A percentile compares a stretch with the other conserved stretches of the same genome.
These are phyloP conservation scores for Linnemannia elongata DNA, from an alignment of 192 early-diverging fungal species.

Conservation along the genomic window DNA sequence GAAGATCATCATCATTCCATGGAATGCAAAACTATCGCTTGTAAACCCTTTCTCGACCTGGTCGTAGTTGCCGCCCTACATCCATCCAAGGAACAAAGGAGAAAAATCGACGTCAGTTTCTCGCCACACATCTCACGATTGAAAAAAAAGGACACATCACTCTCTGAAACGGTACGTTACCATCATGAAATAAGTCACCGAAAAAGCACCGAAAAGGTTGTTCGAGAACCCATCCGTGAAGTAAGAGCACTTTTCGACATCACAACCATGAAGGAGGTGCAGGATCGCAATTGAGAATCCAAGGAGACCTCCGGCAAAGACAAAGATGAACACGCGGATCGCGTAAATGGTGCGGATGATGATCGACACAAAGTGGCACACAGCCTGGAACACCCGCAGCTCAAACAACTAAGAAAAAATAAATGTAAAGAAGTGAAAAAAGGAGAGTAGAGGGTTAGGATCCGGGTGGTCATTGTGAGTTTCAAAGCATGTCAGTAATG, in stretches of 20 bases:
- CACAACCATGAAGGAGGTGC: slow-evolving; percentile 8
- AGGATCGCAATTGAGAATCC: slow-evolving; percentile 29
- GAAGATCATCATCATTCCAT: slow-evolving; percentile 26
- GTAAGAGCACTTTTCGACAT: not conserved
- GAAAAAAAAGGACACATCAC: no score
- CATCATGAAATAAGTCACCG: slow-evolving; percentile 24
- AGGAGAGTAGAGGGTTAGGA: no score
- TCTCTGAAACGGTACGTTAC: slow-evolving; percentile 12
- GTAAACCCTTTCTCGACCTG: not conserved
- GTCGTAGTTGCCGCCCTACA: slow-evolving; percentile 26
- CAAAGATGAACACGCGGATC: slow-evolving; percentile 34
- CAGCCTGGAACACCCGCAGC: slow-evolving; percentile 9
- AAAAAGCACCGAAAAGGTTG: slow-evolving; percentile 8
- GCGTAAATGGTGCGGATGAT: not conserved
- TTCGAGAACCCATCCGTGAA: not conserved
- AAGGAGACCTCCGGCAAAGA: slow-evolving; percentile 9
- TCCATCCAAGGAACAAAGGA: not conserved
- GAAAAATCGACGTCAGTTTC: no score
- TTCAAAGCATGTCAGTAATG: no score
- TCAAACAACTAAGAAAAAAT: slow-evolving; percentile 46
- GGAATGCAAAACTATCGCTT: slow-evolving; percentile 19
- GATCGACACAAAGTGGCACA: slow-evolving; percentile 25
- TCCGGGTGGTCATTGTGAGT: no score
- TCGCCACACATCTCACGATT: not conserved
- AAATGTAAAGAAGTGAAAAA: no score